Evolutionary conservation across 768 basidiomycete genomes (phyloP).

Genomic region (Pleurotus ostreatus): DNA sequence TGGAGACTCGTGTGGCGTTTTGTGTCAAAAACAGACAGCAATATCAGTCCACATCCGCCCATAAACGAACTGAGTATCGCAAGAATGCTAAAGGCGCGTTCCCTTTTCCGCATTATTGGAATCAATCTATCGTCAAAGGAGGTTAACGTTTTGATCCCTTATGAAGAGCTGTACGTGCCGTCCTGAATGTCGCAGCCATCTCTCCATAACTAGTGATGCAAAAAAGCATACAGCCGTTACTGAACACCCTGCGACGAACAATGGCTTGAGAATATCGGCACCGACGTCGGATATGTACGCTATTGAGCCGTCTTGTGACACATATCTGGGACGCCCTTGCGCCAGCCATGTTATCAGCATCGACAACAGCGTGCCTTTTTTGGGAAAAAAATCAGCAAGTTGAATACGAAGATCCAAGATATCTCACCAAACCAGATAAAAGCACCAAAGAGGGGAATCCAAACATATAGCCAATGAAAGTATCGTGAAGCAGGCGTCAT

Average conservation of each 20-base stretch:
- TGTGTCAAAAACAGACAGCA: slow-evolving; percentile 73
- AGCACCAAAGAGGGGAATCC: slow-evolving; percentile 57
- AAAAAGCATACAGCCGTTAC: slow-evolving; percentile 64
- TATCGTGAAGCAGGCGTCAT: slow-evolving; percentile 8
- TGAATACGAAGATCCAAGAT: neutral
- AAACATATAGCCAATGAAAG: slow-evolving; percentile 57
- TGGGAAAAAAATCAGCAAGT: neutral
- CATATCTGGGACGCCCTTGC: slow-evolving; percentile 56
- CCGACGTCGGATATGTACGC: slow-evolving; percentile 80
- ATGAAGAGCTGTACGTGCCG: slow-evolving; percentile 30
- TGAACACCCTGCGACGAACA: slow-evolving; percentile 64
- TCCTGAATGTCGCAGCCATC: slow-evolving; percentile 62
- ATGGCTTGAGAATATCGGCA: slow-evolving; percentile 69
- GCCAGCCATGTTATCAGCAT: slow-evolving; percentile 74
- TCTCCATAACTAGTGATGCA: slow-evolving; percentile 55
- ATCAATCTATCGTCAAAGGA: slow-evolving; percentile 42
- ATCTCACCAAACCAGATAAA: slow-evolving; percentile 63
- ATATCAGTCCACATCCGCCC: slow-evolving; percentile 61
- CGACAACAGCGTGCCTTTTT: slow-evolving; percentile 52
- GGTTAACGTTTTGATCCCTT: neutral
- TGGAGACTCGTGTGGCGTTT: slow-evolving; percentile 48
- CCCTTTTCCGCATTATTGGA: slow-evolving; percentile 53
- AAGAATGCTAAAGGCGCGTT: slow-evolving; percentile 50
- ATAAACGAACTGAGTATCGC: slow-evolving; percentile 59
- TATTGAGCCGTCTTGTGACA: slow-evolving; percentile 49